Conservation (phyloP, 805 yeast species). For the Candida xiaguanensis region DNA sequence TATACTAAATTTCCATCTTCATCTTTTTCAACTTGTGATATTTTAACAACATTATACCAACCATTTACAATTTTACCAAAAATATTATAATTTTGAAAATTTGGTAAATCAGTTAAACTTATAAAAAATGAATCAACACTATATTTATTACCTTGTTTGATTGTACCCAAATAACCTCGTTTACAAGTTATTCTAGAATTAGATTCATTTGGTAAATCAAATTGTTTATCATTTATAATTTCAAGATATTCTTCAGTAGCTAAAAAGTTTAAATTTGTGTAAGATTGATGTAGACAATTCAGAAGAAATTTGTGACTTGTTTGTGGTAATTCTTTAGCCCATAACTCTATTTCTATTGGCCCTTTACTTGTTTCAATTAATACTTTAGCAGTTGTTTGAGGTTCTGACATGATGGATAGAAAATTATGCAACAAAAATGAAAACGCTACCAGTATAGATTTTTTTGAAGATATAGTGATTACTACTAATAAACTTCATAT, state of each 20-base stretch:
- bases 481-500: no score
- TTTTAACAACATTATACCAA: conserved; percentile 50
- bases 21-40: conserved; percentile 45
- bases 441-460: neutral
- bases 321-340: conserved; percentile 65
- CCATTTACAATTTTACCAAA: conserved; percentile 60
- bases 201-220: conserved; percentile 35
- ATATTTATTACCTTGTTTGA: conserved; percentile 7
- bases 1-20: conserved; percentile 42
- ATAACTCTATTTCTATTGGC: conserved; percentile 53
- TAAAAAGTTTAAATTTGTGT: conserved; percentile 39
- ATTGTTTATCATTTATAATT: conserved; percentile 6
- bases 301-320: conserved; percentile 47
- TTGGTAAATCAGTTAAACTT: conserved; percentile 20
- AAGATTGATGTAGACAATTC: conserved; percentile 42
- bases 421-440: neutral
- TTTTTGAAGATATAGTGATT: no score
- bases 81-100: conserved; percentile 23
- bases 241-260: conserved; percentile 26
- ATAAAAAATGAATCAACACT: conserved; percentile 28
- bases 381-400: conserved; percentile 60
- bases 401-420: conserved; percentile 28
- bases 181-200: conserved; percentile 46
- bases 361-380: conserved; percentile 57
- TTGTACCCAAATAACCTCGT: conserved; percentile 6